Percentiles rank a stretch among this genome's conserved stretches.
phyloP scores from a whole-genome alignment of 202 grass and related monocot genomes.

The Carex arenaria region DNA sequence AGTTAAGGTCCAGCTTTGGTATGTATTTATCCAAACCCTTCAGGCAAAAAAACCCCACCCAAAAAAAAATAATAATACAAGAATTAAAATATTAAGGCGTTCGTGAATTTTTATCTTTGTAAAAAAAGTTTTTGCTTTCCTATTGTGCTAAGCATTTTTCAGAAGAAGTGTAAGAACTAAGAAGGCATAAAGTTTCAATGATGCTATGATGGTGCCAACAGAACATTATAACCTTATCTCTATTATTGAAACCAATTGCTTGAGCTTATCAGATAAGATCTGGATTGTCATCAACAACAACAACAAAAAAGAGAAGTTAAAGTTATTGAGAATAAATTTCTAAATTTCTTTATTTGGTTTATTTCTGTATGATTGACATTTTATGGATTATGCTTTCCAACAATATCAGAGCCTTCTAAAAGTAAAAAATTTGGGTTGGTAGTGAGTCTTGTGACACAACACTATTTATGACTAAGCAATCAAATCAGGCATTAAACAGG shows the following conservation, averaged over 20 bases:
- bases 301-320: neutral
- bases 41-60: too few species aligned
- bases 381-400: neutral
- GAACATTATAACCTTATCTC: neutral
- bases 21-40: too few species aligned
- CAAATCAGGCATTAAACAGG: neutral
- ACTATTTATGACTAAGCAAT: neutral
- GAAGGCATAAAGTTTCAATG: neutral
- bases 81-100: neutral
- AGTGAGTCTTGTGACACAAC: neutral
- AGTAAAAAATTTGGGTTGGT: neutral
- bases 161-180: neutral
- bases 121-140: slow-evolving; percentile 12
- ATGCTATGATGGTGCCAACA: slow-evolving; percentile 9
- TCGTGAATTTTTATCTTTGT: neutral
- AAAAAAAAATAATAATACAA: neutral
- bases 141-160: neutral
- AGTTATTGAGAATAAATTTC: neutral
- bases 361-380: neutral
- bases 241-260: neutral
- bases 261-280: neutral
- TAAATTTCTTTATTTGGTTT: neutral
- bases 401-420: neutral
- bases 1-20: too few species aligned
- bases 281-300: neutral